phyloP scores from a whole-genome alignment of 805 yeast genomes.

The Yamadazyma insecticola region DNA sequence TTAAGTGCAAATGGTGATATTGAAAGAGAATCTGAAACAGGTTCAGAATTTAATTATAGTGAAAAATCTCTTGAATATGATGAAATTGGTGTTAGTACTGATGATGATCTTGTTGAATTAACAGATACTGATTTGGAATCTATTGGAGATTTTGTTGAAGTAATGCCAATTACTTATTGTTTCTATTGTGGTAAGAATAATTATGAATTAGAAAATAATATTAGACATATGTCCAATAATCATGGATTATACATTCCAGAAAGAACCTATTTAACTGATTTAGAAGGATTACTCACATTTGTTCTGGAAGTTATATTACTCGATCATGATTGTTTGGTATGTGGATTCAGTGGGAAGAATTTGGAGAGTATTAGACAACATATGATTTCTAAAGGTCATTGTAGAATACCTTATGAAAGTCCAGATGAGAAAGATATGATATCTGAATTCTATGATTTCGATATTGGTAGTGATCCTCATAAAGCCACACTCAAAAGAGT shows the following conservation, averaged over 20 bases:
- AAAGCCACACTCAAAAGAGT: constrained; percentile 6
- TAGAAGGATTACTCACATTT: constrained; percentile 35
- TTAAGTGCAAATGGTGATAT: constrained; percentile 11
- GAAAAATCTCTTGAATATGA: constrained; percentile 4
- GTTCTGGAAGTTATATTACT: constrained; percentile 33
- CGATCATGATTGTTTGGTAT: constrained; percentile 40
- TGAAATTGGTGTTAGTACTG: constrained; percentile 11
- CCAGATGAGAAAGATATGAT: constrained; percentile 31
- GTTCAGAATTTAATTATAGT: constrained; percentile 43
- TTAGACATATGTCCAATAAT: constrained; percentile 39
- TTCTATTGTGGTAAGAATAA: constrained; percentile 55
- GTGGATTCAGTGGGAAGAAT: constrained; percentile 41
- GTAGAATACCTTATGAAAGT: constrained; percentile 42
- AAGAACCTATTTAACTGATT: constrained; percentile 30
- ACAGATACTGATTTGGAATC: constrained; percentile 11
- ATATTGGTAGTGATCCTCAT: constrained; percentile 2
- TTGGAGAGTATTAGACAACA: constrained; percentile 42
- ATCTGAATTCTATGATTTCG: constrained; percentile 30
- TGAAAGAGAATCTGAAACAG: constrained; percentile 39
- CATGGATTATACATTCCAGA: constrained; percentile 47
- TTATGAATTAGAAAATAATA: constrained; percentile 50
- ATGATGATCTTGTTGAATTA: constrained; percentile 24
- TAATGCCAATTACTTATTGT: constrained; percentile 45
- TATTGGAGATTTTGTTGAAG: constrained; percentile 19
- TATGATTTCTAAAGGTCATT: constrained; percentile 40